Conservation (phyloP, 148 eudicot species). For the Salicornia ramosissima region DNA sequence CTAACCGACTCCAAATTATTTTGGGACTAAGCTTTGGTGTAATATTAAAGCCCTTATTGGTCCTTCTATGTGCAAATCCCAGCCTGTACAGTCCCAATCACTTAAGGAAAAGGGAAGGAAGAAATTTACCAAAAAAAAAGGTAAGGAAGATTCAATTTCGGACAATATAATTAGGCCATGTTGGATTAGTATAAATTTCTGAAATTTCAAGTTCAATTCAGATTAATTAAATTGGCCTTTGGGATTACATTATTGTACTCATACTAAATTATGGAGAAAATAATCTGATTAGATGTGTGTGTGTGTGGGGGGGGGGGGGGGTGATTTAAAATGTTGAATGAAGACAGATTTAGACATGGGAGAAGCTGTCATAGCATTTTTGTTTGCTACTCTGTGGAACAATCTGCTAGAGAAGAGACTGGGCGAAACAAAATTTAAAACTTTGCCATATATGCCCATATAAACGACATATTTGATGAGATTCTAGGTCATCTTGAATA, state of each 20-base stretch:
- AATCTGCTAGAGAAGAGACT: slow-evolving; percentile 3
- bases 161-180: no score
- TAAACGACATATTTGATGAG: neutral
- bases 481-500: slow-evolving; percentile 16
- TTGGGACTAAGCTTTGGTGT: no score
- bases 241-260: slow-evolving; percentile 2
- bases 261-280: neutral
- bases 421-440: slow-evolving; percentile 1
- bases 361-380: slow-evolving; percentile 1
- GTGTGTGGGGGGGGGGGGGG: neutral
- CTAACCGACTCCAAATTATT: no score
- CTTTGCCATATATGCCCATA: neutral
- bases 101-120: no score
- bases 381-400: slow-evolving; percentile 7
- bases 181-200: no score
- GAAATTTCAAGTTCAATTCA: no score
- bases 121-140: no score
- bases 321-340: neutral
- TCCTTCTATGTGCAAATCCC: no score
- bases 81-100: no score
- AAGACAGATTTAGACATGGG: slow-evolving; percentile 13
- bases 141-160: no score
- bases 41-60: no score
- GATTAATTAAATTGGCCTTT: no score
- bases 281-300: slow-evolving; percentile 1